phyloP scores from a whole-genome alignment of 495 filamentous ascomycete species.

The Chaetomium cochliodes region DNA sequence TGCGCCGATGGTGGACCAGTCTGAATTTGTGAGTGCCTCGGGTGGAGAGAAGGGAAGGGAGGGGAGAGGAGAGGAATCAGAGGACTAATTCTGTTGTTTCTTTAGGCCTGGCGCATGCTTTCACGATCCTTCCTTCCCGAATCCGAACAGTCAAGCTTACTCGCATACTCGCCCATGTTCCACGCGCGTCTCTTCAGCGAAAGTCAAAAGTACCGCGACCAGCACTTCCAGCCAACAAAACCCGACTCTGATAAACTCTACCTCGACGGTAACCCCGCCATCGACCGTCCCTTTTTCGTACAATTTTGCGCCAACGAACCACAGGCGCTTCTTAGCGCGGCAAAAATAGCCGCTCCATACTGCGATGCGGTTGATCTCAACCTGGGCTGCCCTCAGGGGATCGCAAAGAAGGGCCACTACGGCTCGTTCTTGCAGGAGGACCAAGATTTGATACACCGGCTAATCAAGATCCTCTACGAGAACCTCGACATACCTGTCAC shows the following conservation, averaged over 20 bases:
- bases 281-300: constrained; percentile 88
- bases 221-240: constrained; percentile 69
- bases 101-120: constrained; percentile 90
- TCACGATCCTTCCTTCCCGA: constrained; percentile 82
- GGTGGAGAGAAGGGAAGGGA: too few species aligned
- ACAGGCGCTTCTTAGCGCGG: constrained; percentile 70
- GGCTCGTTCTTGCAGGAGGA: constrained; percentile 95
- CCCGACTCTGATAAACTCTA: constrained; percentile 40
- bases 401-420: constrained; percentile 85
- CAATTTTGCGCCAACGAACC: constrained; percentile 96
- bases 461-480: constrained; percentile 75
- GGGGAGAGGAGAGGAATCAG: too few species aligned
- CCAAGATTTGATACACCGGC: constrained; percentile 70
- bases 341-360: constrained; percentile 70
- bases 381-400: constrained; percentile 96
- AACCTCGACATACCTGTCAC: constrained; percentile 80
- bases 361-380: constrained; percentile 97
- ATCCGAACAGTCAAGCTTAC: constrained; percentile 54
- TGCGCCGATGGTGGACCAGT: constrained; percentile 97
- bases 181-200: constrained; percentile 83
- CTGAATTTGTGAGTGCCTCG: constrained; percentile 83
- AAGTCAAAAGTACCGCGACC: constrained; percentile 67
- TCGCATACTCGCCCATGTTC: constrained; percentile 93
- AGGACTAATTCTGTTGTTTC: constrained; percentile 21
- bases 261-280: constrained; percentile 79